Evolutionary conservation across 129 eudicot genomes (phyloP).

Genomic region (carrot (Daucus carota)): DNA sequence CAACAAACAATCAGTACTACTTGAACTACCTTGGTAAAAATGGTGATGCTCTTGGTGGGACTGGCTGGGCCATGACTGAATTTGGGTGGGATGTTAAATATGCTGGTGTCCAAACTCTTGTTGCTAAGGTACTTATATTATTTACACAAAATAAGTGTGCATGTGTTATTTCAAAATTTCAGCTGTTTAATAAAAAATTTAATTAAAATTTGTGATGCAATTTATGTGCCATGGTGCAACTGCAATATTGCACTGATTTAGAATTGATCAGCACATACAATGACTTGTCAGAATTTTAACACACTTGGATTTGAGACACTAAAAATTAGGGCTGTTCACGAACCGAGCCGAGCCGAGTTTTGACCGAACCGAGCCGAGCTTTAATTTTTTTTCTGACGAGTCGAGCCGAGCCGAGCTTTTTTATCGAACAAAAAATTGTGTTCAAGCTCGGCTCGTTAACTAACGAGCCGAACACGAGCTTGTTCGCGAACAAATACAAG

Average conservation of each 20-base stretch:
- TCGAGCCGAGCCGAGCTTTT: too few species aligned
- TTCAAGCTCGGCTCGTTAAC: too few species aligned
- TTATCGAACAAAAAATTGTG: too few species aligned
- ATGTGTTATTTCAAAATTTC: neutral
- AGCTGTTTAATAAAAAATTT: neutral
- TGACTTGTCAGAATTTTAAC: neutral
- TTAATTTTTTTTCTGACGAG: too few species aligned
- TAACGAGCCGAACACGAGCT: too few species aligned
- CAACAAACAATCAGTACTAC: slow-evolving; percentile 65
- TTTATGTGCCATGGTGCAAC: too few species aligned
- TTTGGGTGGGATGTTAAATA: slow-evolving; percentile 98
- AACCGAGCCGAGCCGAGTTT: too few species aligned
- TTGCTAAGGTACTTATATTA: slow-evolving; percentile 49
- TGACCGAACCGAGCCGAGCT: too few species aligned
- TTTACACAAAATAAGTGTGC: neutral
- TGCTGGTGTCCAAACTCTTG: slow-evolving; percentile 92
- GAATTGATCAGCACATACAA: neutral
- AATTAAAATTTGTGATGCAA: too few species aligned
- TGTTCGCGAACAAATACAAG: too few species aligned
- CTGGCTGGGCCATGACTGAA: slow-evolving; percentile 96
- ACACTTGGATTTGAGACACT: neutral
- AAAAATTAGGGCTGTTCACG: too few species aligned
- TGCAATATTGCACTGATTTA: neutral
- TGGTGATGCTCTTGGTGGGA: slow-evolving; percentile 83
- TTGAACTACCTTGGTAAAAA: slow-evolving; percentile 74